Evolutionary conservation across 2,329 filamentous ascomycete species (phyloP).

Genomic region (Lasiodiplodia theobromae): DNA sequence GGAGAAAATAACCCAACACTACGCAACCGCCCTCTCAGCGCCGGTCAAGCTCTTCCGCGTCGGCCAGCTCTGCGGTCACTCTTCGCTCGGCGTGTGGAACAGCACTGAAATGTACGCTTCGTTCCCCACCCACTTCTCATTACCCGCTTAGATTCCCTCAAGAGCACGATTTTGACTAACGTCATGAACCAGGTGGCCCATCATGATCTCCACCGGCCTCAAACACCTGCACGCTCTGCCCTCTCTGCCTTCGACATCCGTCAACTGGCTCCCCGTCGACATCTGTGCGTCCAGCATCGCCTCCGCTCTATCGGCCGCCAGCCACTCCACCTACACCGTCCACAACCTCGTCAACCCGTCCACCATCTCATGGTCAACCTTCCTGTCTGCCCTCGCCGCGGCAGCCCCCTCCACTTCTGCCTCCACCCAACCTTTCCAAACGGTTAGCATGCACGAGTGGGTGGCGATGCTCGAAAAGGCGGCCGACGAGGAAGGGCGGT

Average conservation of each 20-base stretch:
- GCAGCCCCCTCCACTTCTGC: neutral
- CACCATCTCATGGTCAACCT: slow-evolving; percentile 20
- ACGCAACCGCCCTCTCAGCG: neutral
- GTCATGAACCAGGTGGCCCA: slow-evolving; percentile 25
- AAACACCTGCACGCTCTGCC: slow-evolving; percentile 29
- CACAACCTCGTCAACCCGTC: slow-evolving; percentile 31
- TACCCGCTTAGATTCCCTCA: neutral
- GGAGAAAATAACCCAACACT: slow-evolving; percentile 29
- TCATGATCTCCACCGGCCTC: slow-evolving; percentile 31
- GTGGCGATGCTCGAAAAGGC: slow-evolving; percentile 17
- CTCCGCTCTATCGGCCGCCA: neutral
- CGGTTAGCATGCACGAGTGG: slow-evolving; percentile 29
- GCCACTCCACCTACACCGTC: neutral
- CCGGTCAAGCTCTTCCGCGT: slow-evolving; percentile 30
- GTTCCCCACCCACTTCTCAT: too few relatives aligned
- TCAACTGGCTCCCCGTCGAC: slow-evolving; percentile 32
- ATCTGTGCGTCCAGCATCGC: slow-evolving; percentile 25
- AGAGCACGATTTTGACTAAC: neutral
- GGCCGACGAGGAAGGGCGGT: neutral
- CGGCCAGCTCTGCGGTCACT: slow-evolving; percentile 32
- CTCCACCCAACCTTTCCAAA: neutral
- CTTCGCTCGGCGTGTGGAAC: slow-evolving; percentile 28
- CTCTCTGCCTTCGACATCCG: slow-evolving; percentile 6
- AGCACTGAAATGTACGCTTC: slow-evolving; percentile 28
- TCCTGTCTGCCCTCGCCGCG: slow-evolving; percentile 23